Base-by-base conservation (phyloP, 1,284 basidiomycete genomes). In the Microbotryum silenes-acaulis region DNA sequence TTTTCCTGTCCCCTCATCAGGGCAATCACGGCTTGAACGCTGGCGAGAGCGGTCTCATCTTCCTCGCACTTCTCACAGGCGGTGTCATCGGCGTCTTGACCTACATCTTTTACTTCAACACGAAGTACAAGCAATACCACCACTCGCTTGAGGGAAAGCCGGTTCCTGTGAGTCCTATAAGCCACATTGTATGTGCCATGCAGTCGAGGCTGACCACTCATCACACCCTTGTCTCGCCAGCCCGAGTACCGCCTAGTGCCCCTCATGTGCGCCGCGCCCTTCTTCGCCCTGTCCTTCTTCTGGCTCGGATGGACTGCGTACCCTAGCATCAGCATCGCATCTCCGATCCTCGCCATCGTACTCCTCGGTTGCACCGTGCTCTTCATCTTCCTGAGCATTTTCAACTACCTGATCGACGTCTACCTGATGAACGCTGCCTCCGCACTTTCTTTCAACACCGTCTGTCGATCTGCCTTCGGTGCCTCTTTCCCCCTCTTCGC, bases 401-500 rank as follows among this genome's bases (percentile, higher is more conserved):
- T 65, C 69, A 56, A 72, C 60, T 60, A 45, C 33, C 45, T 67
- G n/a, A 67, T 70, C 53, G 60, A 57, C 25, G 27, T 25, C 56
- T 61, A 59, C 57, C 74, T 53, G 31, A 25, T 33, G 71, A 74
- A 76, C 14, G 79, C 80, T 1, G 79, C 80, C 29, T 76, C 75
- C 3, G 81, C 80, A 1, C 72, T 82, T 2, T 76, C 80, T 0
- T 77, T 74, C 47, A 77, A 77, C 61, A 82, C 80, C 2, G 78
- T 81, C 57, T 70, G 75, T 12, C 77, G 80, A 61, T 78, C 77
- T 1, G 54, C 74, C 0, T 79, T 79, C 56, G 81, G 81, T 33
- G 79, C 79, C 1, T 77, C 74, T 0, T 65, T 77, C 72, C 79
- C 80, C 0, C 70, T 81, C 3, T 81, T 81, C 63, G 78, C 80